Base-by-base conservation (phyloP, 371 early-diverging fungal genomes). In the Choanephora cucurbitarum region DNA sequence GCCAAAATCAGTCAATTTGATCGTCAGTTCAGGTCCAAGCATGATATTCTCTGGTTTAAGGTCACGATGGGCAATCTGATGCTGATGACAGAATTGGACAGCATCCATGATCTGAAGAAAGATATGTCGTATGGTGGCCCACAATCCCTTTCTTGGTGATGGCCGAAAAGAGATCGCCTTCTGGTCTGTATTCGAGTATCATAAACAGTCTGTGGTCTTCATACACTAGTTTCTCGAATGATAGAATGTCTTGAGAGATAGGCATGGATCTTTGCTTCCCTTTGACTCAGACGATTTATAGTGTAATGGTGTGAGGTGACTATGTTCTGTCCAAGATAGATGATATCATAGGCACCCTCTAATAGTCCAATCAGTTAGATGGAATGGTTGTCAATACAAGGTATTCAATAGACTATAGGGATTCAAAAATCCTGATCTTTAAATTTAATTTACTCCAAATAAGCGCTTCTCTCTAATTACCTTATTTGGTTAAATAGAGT, bases 1-100 rank as follows among this genome's bases (percentile, higher is more conserved):
- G 3, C 91, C 91, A 83, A 90, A 90, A 73, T 90, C 91, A 8
- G 91, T 87, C 43, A 90, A 67, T 65, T 91, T 90, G 52, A 79
- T 62, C 50, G 70, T 64, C 17, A 56, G 52, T 23, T 73, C 49
- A 7, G 67, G 65, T 33, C 72, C 74, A 42, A 94, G 71, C 48
- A 94, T 77, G 61, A 94, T 87, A 76, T 96, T 96, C 70, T 96
- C 96, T 11, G 95, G 95, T 65, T 95, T 96, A 50, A 96, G 66
- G 66, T 96, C 96, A 49, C 95, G 88, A 73, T 96, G 96, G 56
- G 86, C 88, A 24, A 93, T 77, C 43, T 89, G 87, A 47, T 80
- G 81, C 14, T 79, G 66, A 64, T 96, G 95, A 59, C 91, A 88
- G 75, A 89, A 84, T 10, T 81, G 69, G 1, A 96, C 90, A 0